Percentiles rank a stretch among this genome's conserved stretches.
Evolutionary conservation across 768 basidiomycete species (phyloP).

Genomic region (Lactifluus echinatus): DNA sequence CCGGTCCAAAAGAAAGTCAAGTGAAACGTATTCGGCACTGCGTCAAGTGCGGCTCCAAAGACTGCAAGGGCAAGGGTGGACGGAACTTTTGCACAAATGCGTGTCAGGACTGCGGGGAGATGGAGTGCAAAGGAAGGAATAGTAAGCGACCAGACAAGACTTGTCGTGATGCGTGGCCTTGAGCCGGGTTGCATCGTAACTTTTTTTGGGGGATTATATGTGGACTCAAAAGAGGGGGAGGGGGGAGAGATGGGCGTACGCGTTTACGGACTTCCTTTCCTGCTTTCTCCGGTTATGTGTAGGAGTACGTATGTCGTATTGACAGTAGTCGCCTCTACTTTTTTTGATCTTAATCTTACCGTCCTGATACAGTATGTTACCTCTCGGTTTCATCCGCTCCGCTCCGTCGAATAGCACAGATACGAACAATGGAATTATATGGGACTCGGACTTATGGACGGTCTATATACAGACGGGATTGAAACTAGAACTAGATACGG

Average conservation of each 20-base stretch:
- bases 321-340: neutral
- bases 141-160: conserved; percentile 69
- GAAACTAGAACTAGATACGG: neutral
- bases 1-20: conserved; percentile 26
- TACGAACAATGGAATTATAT: too few relatives aligned
- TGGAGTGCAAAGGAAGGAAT: conserved; percentile 71
- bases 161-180: conserved; percentile 50
- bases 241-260: neutral
- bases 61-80: conserved; percentile 80
- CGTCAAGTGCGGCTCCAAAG: conserved; percentile 72
- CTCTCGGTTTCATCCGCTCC: too few relatives aligned
- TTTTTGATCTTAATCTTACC: neutral
- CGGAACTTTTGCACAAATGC: conserved; percentile 61
- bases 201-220: too few relatives aligned
- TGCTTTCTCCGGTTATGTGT: neutral
- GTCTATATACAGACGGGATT: too few relatives aligned
- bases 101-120: conserved; percentile 78
- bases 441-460: too few relatives aligned
- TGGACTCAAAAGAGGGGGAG: too few relatives aligned
- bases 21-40: conserved; percentile 69
- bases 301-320: neutral
- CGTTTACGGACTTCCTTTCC: neutral
- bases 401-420: too few relatives aligned
- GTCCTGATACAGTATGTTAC: neutral
- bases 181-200: neutral